Conservation (phyloP, 1,284 basidiomycete genomes). For the Ustilago bromivora region DNA sequence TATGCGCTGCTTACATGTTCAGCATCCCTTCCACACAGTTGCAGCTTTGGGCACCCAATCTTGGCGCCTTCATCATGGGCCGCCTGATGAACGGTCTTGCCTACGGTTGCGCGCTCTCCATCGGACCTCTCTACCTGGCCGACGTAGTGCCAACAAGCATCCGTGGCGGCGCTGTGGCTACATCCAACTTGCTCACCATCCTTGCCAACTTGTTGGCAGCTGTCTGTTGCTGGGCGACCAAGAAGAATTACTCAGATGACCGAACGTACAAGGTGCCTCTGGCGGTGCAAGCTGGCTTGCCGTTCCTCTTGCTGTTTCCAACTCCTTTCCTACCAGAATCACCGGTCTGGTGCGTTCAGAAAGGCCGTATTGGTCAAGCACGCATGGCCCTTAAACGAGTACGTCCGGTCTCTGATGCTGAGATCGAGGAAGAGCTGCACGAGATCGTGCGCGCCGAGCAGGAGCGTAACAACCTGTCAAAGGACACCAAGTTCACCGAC, state of each 20-base stretch:
- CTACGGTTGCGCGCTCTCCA: constrained; percentile 56
- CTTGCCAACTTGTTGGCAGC: constrained; percentile 52
- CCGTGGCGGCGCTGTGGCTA: constrained; percentile 54
- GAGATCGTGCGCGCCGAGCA: constrained; percentile 52
- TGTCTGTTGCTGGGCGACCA: constrained; percentile 46
- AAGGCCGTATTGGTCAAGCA: constrained; percentile 55
- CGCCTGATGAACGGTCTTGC: constrained; percentile 56
- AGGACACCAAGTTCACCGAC: constrained; percentile 51
- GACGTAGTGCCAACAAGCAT: constrained; percentile 58
- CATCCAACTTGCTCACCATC: constrained; percentile 58
- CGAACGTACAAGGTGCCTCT: constrained; percentile 54
- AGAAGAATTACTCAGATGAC: constrained; percentile 33
- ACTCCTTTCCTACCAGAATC: constrained; percentile 54
- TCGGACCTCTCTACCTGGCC: constrained; percentile 56
- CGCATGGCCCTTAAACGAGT: constrained; percentile 41
- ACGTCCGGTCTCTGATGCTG: constrained; percentile 40
- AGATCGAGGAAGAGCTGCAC: constrained; percentile 52
- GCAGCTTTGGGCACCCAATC: constrained; percentile 59
- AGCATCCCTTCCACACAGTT: constrained; percentile 57
- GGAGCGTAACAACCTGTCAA: constrained; percentile 43
- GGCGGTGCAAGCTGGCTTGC: constrained; percentile 50
- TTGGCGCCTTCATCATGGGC: constrained; percentile 57
- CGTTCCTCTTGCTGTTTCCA: constrained; percentile 42
- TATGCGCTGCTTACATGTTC: constrained; percentile 53
- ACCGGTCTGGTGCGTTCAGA: constrained; percentile 55